Evolutionary conservation across 768 basidiomycete species (phyloP).

Genomic region (Mrakia blollopis): DNA sequence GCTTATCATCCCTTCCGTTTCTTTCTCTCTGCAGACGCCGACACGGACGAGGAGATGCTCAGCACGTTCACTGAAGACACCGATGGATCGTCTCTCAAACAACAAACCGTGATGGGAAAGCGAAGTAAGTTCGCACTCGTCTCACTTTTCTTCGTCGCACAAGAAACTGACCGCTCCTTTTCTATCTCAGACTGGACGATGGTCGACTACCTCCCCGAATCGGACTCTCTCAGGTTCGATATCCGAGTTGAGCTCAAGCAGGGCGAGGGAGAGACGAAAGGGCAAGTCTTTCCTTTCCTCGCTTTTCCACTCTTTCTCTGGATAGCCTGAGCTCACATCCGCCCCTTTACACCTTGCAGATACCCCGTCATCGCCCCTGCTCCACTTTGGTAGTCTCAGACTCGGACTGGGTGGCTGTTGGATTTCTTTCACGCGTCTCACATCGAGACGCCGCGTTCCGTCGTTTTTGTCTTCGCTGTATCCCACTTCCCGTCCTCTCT

Average conservation of each 20-base stretch:
- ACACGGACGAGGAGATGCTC: constrained; percentile 84
- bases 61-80: constrained; percentile 73
- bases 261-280: constrained; percentile 72
- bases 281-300: constrained; percentile 48
- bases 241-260: constrained; percentile 80
- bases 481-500: too few relatives aligned
- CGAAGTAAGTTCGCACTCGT: constrained; percentile 16
- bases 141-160: not conserved
- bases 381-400: not conserved
- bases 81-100: constrained; percentile 67
- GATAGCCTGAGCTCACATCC: not conserved
- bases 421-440: too few relatives aligned
- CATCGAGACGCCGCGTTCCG: too few relatives aligned
- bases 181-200: constrained; percentile 29
- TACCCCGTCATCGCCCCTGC: not conserved
- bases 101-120: constrained; percentile 46
- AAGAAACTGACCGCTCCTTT: not conserved
- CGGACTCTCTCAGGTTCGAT: constrained; percentile 70
- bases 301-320: not conserved
- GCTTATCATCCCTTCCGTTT: too few relatives aligned
- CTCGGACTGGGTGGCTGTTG: too few relatives aligned
- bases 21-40: constrained; percentile 43
- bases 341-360: not conserved
- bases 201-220: constrained; percentile 54
- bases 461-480: too few relatives aligned